phyloP scores from a whole-genome alignment of 164 flowering plant genomes.

The Macadamia integrifolia region DNA sequence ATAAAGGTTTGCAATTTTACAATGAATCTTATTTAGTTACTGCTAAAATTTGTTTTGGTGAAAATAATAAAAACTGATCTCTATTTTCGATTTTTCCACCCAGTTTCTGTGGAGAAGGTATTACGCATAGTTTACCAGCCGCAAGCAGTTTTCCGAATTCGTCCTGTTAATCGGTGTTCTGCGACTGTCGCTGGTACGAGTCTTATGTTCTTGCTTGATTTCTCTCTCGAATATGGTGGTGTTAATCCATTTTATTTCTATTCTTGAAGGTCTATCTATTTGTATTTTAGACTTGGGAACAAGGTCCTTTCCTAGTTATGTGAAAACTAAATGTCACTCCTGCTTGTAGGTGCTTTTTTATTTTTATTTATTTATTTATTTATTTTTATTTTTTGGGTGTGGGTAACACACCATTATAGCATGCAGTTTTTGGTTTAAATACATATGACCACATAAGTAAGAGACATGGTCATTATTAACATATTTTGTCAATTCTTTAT shows the following conservation, averaged over 20 bases:
- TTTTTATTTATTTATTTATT: too few species aligned
- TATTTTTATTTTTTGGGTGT: too few species aligned
- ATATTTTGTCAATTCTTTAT: too few species aligned
- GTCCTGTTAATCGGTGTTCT: conserved; percentile 89
- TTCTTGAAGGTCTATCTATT: too few species aligned
- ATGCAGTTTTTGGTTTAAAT: too few species aligned
- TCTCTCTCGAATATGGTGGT: neutral
- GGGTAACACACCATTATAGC: too few species aligned
- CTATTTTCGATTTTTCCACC: neutral
- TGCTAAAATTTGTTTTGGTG: neutral
- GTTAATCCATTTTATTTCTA: neutral
- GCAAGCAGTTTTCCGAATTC: conserved; percentile 89
- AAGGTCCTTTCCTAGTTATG: too few species aligned
- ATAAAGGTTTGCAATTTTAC: conserved; percentile 50
- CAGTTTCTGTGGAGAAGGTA: conserved; percentile 90
- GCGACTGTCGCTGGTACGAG: conserved; percentile 80
- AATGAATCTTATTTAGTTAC: neutral
- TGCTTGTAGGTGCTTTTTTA: too few species aligned
- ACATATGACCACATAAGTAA: too few species aligned
- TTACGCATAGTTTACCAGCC: conserved; percentile 85
- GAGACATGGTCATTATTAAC: too few species aligned
- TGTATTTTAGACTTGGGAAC: too few species aligned
- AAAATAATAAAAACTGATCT: neutral
- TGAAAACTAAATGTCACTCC: too few species aligned
- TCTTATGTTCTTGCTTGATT: neutral